These are phyloP conservation scores for Taphrina confusa DNA, from an alignment of 1,139 yeast species.

Conservation along the genomic window DNA sequence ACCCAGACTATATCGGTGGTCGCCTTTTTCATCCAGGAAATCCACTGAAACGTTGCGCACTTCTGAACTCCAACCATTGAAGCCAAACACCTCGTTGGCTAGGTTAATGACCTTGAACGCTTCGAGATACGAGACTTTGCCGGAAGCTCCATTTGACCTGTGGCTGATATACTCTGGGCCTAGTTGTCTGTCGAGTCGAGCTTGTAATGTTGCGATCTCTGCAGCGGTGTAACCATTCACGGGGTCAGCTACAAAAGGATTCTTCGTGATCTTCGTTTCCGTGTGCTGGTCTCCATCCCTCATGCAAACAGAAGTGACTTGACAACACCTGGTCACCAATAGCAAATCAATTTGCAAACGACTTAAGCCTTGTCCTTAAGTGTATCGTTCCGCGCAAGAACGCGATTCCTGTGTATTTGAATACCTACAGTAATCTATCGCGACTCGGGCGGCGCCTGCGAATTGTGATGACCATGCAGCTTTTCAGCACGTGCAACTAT, in stretches of 20 bases:
- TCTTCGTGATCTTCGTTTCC: conserved; percentile 15
- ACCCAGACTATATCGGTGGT: conserved; percentile 51
- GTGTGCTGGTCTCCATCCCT: conserved; percentile 24
- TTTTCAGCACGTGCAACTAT: neutral
- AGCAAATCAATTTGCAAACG: too few species aligned
- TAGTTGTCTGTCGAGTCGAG: conserved; percentile 47
- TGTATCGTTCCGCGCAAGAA: too few species aligned
- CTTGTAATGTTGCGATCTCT: conserved; percentile 41
- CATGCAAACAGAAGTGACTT: neutral
- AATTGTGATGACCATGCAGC: conserved; percentile 4
- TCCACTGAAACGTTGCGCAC: conserved; percentile 49
- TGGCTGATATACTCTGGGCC: conserved; percentile 91
- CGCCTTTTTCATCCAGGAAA: conserved; percentile 43
- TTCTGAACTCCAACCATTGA: conserved; percentile 64
- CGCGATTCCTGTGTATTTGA: neutral
- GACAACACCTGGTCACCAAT: too few species aligned
- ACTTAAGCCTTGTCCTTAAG: too few species aligned
- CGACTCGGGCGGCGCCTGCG: conserved; percentile 11
- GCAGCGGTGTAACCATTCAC: conserved; percentile 39
- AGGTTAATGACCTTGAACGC: conserved; percentile 53
- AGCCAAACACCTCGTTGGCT: conserved; percentile 68
- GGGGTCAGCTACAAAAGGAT: conserved; percentile 16
- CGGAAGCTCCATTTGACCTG: conserved; percentile 63
- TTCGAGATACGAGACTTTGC: conserved; percentile 50
- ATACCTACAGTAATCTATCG: neutral